Evolutionary conservation across 139 green algal genomes (phyloP).

Genomic region (Trebouxia sp.): DNA sequence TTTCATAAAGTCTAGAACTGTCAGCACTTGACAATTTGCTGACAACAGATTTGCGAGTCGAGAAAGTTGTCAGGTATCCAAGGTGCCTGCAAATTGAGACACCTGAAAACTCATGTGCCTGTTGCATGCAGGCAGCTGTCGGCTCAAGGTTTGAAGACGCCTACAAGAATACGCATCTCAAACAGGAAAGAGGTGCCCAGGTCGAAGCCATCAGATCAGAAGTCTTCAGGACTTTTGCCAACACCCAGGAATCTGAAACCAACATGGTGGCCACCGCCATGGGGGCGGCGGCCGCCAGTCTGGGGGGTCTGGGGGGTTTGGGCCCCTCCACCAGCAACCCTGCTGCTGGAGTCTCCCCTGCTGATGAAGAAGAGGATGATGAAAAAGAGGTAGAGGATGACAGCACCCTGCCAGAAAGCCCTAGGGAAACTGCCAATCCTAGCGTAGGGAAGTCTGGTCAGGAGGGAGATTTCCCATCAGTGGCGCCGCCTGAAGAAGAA

Average conservation of each 20-base stretch:
- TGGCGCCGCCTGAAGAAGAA: not conserved
- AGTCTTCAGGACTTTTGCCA: not conserved
- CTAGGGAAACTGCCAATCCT: not conserved
- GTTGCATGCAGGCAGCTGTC: constrained; percentile 6
- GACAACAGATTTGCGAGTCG: no score
- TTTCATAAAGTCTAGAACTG: no score
- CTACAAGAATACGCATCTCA: constrained; percentile 8
- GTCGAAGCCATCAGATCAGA: constrained; percentile 12
- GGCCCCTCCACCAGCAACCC: constrained; percentile 21
- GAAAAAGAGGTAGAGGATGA: not conserved
- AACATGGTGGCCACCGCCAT: not conserved
- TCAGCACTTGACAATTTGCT: no score
- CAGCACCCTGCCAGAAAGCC: not conserved
- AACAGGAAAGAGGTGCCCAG: not conserved
- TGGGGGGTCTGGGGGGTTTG: not conserved
- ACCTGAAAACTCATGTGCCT: no score
- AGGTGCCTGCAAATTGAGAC: no score
- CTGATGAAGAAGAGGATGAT: not conserved
- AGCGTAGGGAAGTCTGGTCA: not conserved
- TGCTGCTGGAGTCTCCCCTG: not conserved
- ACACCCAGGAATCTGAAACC: not conserved
- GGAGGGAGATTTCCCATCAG: not conserved
- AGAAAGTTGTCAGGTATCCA: no score
- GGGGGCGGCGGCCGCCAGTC: not conserved
- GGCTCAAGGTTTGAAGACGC: constrained; percentile 30